Conservation (phyloP, 352 stramenopile genomes). For the Phytophthora capsici region DNA sequence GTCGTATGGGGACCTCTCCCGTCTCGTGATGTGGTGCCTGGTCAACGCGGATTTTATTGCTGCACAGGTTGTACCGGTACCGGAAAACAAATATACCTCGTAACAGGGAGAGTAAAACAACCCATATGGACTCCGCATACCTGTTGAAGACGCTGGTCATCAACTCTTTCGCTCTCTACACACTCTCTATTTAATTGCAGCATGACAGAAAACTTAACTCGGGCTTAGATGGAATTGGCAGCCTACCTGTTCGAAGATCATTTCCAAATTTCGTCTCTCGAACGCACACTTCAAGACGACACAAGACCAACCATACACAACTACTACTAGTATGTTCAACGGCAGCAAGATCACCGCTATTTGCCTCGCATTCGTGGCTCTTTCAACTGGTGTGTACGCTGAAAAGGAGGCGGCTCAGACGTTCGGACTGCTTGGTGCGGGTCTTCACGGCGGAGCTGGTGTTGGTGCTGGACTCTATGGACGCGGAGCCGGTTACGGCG, state of each 20-base stretch:
- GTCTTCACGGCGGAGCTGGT: constrained; percentile 1
- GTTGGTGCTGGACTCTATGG: constrained; percentile 1
- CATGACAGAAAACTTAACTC: neutral
- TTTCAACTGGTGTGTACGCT: constrained; percentile 1
- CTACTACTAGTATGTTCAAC: constrained; percentile 23
- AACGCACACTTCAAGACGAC: neutral
- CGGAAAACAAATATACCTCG: neutral
- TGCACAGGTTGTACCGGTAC: too few species aligned
- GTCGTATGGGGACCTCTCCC: neutral
- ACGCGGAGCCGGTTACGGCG: neutral
- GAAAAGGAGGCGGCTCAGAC: constrained; percentile 21
- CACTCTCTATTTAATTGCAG: neutral
- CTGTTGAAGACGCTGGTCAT: neutral
- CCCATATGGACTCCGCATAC: neutral
- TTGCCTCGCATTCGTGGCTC: constrained; percentile 13
- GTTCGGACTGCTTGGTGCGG: constrained; percentile 15
- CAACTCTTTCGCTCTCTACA: neutral
- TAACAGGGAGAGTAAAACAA: neutral
- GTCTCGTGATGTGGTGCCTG: too few species aligned
- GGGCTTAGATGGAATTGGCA: too few species aligned
- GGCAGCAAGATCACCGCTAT: constrained; percentile 18
- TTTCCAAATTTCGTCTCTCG: constrained; percentile 13
- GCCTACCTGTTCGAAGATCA: neutral
- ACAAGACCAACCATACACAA: neutral
- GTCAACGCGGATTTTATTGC: too few species aligned